Evolutionary conservation across 73 alveolate genomes (phyloP), one percentile per base, ranked within the genome.

Genomic region (Stentor roeselii): DNA sequence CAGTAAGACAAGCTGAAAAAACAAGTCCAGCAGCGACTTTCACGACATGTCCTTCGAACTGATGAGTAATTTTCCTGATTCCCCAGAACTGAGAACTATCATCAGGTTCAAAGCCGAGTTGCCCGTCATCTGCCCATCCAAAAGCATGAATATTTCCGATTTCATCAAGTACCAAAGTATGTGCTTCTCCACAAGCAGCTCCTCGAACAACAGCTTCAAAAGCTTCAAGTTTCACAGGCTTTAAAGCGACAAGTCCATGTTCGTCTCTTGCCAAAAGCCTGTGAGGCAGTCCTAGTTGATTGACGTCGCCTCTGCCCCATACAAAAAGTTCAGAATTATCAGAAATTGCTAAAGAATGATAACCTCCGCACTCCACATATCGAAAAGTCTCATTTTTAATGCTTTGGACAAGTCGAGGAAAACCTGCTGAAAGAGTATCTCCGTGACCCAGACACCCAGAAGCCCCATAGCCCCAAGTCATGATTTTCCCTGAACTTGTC

Each of bases 381-480:
- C 31, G 42, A 21, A 89, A n/a, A 21, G 59, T 27, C 30, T 78
- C 83, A 50, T 41, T 60, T 21, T 41, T n/a, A 60, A 61, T n/a
- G 31, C 50, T 36, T 59, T 76, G 36, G 38, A 90, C 75, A 32
- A 77, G 39, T 75, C 84, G 84, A 3, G 96, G 96, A 58, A 77
- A 6, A 32, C 85, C 40, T 59, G 78, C 87, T 2, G 94, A 60
- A 15, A 58, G 59, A 42, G 89, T 84, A 60, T 85, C 77, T 21
- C 90, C 92, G 78, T 88, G 93, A 6, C 96, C 96, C 1, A 91
- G 76, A 58, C 93, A 88, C 0, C 96, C 96, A 31, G 92, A 88
- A 11, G 94, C 96, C 15, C 96, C 96, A 88, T 84, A 91, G 32
- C 96, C 96, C 92, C 96, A 91, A 11, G 92, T 75, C 6, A 90